Conservation (phyloP, 495 filamentous ascomycete species). For the Trichoderma reesei region DNA sequence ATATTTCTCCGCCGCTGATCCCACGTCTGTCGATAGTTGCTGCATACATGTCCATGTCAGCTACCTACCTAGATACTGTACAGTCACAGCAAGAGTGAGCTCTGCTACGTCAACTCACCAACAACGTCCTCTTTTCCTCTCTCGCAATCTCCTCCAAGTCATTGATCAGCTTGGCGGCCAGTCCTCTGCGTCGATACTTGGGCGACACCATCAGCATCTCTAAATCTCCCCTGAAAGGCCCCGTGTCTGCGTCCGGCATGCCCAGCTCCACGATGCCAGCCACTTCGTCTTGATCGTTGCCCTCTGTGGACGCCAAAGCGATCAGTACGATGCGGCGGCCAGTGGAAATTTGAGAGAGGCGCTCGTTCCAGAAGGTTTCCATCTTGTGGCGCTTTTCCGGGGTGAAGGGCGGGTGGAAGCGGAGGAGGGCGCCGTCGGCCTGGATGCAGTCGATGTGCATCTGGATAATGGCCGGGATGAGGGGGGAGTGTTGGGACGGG, state of each 20-base stretch:
- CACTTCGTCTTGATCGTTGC: background rate
- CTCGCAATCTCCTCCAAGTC: background rate
- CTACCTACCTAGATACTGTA: background rate
- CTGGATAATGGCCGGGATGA: background rate
- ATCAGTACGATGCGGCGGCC: background rate
- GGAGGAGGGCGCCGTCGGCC: background rate
- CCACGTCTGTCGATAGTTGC: background rate
- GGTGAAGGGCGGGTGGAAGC: slow-evolving; percentile 1
- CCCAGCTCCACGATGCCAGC: background rate
- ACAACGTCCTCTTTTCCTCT: background rate
- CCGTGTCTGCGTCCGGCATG: slow-evolving; percentile 1
- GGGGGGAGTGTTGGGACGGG: background rate
- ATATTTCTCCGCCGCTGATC: background rate
- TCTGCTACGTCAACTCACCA: background rate
- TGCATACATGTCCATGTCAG: background rate
- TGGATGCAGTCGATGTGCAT: slow-evolving; percentile 3
- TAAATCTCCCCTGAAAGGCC: background rate
- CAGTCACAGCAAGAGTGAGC: background rate
- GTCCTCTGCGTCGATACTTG: background rate
- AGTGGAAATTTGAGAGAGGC: background rate
- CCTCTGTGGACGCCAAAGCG: background rate
- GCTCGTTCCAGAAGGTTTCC: background rate
- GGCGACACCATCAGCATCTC: slow-evolving; percentile 5
- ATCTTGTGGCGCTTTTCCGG: background rate
- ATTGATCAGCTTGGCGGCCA: background rate